Percentiles rank a stretch among this genome's conserved stretches.
Conservation (phyloP, 192 early-diverging fungal genomes). For the Backusella macrospora region DNA sequence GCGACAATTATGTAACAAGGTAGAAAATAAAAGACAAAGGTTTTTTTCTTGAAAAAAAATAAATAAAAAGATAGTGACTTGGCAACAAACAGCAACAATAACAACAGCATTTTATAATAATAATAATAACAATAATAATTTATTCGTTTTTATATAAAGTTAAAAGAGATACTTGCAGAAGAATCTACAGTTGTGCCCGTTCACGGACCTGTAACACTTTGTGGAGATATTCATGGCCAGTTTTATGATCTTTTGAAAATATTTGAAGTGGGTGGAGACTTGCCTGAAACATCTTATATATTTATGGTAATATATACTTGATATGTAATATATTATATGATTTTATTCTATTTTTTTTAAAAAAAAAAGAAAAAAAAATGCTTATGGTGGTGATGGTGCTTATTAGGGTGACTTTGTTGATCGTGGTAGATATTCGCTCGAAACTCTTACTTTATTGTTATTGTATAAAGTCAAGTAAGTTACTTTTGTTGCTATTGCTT, state of each 20-base stretch:
- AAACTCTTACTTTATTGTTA: conserved; percentile 92
- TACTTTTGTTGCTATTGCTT: not conserved
- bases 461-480: conserved; percentile 86
- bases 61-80: conserved; percentile 17
- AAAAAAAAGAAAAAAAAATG: not conserved
- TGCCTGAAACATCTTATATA: conserved; percentile 91
- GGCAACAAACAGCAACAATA: not conserved
- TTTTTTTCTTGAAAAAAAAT: not conserved
- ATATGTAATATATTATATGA: too few species aligned
- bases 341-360: not conserved
- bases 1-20: conserved; percentile 95
- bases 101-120: not conserved
- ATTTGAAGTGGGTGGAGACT: conserved; percentile 92
- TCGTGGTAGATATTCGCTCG: conserved; percentile 93
- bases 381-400: not conserved
- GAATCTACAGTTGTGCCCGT: conserved; percentile 98
- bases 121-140: not conserved
- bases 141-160: conserved; percentile 44
- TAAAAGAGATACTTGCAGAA: conserved; percentile 95
- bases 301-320: conserved; percentile 78
- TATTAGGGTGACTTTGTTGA: conserved; percentile 96
- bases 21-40: conserved; percentile 31
- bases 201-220: conserved; percentile 91
- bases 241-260: conserved; percentile 95
- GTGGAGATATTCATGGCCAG: conserved; percentile 98